Conservation (phyloP, 2,329 filamentous ascomycete genomes). For the Pseudocercospora macadamiae region DNA sequence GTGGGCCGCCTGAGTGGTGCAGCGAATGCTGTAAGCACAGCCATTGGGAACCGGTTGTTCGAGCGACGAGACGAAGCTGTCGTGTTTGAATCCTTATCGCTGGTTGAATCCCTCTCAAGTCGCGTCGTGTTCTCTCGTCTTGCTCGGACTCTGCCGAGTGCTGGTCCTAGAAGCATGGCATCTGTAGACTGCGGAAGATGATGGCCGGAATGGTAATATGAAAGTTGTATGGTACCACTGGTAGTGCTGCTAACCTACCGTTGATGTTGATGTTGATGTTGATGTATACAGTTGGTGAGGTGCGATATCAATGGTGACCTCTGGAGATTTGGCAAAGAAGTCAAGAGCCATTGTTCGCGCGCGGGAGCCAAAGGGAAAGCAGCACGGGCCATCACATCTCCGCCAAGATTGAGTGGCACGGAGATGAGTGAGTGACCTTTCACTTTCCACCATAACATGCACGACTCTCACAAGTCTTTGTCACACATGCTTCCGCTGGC, state of each 20-base stretch:
- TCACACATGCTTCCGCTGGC: background rate
- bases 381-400: no score
- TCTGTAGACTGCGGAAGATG: background rate
- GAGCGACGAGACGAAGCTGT: no score
- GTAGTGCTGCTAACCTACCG: background rate
- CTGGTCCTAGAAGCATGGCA: slow-evolving; percentile 3
- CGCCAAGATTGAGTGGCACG: no score
- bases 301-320: no score
- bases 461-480: background rate
- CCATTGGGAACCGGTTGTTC: background rate
- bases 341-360: no score
- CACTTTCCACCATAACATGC: background rate
- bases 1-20: slow-evolving; percentile 20
- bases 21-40: no score
- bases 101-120: background rate
- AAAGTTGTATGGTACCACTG: background rate
- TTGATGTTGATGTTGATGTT: no score
- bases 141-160: background rate
- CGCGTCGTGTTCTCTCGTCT: background rate
- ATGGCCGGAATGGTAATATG: background rate
- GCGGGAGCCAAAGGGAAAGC: no score
- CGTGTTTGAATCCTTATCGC: no score
- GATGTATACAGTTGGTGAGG: no score
- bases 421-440: no score
- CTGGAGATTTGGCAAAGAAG: no score